These are phyloP conservation scores for Aspergillus intermedius DNA, from an alignment of 2,329 filamentous ascomycete genomes.

Conservation along the genomic window DNA sequence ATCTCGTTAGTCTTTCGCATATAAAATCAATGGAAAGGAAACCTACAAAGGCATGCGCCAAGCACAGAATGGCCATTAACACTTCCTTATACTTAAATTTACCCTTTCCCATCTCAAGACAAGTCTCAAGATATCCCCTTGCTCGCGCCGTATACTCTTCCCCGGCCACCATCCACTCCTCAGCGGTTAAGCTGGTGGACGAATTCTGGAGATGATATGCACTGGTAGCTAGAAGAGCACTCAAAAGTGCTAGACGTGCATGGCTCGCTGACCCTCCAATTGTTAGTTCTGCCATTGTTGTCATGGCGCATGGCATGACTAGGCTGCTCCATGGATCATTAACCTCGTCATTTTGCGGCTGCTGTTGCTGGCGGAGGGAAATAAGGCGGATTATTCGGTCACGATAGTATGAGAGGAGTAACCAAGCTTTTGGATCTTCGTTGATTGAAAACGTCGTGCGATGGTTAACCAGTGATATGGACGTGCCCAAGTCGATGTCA, in stretches of 20 bases:
- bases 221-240: constrained; percentile 10
- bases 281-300: constrained; percentile 7
- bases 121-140: constrained; percentile 6
- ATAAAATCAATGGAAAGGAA: no score
- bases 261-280: constrained; percentile 2
- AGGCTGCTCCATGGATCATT: constrained; percentile 9
- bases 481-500: background rate
- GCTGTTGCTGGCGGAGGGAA: constrained; percentile 6
- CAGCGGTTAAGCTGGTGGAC: background rate
- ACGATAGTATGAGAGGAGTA: constrained; percentile 12
- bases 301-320: constrained; percentile 10
- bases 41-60: constrained; percentile 12
- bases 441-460: background rate
- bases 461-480: background rate
- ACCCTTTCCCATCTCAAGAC: constrained; percentile 4
- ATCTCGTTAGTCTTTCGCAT: background rate
- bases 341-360: constrained; percentile 1
- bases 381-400: constrained; percentile 9
- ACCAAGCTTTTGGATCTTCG: constrained; percentile 7
- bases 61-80: constrained; percentile 10
- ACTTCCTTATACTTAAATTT: constrained; percentile 14
- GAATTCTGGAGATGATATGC: constrained; percentile 10
- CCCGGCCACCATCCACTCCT: constrained; percentile 1
- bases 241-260: constrained; percentile 6
- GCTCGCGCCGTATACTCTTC: constrained; percentile 6